These are phyloP conservation scores for Caryopteris hybrid DNA, from an alignment of 305 asterid species.

Conservation along the genomic window DNA sequence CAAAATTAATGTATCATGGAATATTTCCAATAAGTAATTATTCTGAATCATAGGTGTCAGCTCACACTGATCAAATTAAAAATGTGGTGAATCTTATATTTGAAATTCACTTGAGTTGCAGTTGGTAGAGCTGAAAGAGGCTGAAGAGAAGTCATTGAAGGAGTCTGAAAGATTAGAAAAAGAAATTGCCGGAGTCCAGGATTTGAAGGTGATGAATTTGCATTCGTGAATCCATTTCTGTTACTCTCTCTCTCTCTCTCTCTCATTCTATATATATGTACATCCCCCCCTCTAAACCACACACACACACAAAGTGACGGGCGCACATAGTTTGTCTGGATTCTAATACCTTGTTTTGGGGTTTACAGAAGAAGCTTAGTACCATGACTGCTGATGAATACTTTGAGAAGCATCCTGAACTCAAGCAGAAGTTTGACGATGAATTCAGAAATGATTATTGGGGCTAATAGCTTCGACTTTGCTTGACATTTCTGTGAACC, in stretches of 20 bases:
- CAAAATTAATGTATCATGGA: background rate
- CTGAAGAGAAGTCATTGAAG: constrained; percentile 72
- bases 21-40: background rate
- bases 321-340: background rate
- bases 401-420: constrained; percentile 95
- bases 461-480: constrained; percentile 58
- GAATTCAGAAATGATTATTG: constrained; percentile 94
- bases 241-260: too few relatives aligned
- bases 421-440: constrained; percentile 92
- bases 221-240: background rate
- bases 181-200: constrained; percentile 85
- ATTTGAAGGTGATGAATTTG: constrained; percentile 61
- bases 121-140: constrained; percentile 93
- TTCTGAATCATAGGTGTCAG: too few relatives aligned
- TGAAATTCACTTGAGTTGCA: constrained; percentile 26
- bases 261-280: too few relatives aligned
- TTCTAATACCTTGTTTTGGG: background rate
- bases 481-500: constrained; percentile 15
- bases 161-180: constrained; percentile 89
- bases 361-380: constrained; percentile 63
- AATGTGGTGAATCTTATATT: constrained; percentile 17
- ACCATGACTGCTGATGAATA: constrained; percentile 99
- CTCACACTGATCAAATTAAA: background rate
- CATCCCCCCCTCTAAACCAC: background rate
- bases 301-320: background rate